Evolutionary conservation across 75 land plant species (phyloP).

Genomic region (Cunninghamia lanceolata): DNA sequence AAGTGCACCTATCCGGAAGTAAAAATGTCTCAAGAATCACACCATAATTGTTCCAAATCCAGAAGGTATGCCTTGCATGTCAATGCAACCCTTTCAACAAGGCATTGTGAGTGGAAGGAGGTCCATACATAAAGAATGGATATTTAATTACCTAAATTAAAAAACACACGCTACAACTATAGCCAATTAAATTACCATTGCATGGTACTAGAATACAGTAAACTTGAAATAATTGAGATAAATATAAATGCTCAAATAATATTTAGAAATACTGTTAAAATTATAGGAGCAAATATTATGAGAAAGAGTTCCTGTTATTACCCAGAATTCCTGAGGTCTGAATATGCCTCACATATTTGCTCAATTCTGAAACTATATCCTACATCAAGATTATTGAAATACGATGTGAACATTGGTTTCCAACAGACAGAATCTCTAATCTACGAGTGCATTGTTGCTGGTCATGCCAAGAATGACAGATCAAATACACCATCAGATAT

Average conservation of each 20-base stretch:
- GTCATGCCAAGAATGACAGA: neutral
- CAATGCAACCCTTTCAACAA: neutral
- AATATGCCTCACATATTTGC: neutral
- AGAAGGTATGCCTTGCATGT: neutral
- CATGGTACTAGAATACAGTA: neutral
- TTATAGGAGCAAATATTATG: neutral
- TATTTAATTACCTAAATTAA: neutral
- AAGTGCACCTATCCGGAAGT: neutral
- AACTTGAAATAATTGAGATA: neutral
- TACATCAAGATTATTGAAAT: neutral
- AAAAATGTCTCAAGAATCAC: neutral
- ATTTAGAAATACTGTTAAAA: neutral
- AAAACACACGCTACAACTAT: neutral
- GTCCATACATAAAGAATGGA: neutral
- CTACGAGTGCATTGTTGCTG: neutral
- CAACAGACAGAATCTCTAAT: neutral
- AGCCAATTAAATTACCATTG: neutral
- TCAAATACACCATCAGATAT: neutral
- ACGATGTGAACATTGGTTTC: neutral
- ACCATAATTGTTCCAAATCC: neutral
- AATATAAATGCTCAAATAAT: neutral
- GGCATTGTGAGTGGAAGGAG: neutral
- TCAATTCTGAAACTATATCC: neutral
- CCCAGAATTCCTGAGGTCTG: neutral
- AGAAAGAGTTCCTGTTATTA: neutral